Evolutionary conservation across 768 basidiomycete genomes (phyloP), one percentile per base, ranked within the genome.

Genomic region (Xerocomellus amylosporus): DNA sequence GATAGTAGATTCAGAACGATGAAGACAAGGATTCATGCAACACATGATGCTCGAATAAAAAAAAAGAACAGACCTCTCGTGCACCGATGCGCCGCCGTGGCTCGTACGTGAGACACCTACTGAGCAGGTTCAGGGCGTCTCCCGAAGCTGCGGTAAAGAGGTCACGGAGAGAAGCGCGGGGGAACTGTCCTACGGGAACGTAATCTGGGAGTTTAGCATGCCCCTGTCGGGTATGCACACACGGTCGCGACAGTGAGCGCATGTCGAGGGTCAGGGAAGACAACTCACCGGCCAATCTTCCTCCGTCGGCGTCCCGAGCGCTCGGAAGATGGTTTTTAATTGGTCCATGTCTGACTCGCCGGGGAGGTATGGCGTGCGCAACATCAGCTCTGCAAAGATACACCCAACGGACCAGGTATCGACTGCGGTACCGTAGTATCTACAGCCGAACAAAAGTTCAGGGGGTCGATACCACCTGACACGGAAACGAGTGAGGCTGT

Each of bases 391-490:
- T 4, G 96, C 93, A 65, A 98, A 96, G 59, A 99, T 99, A 60
- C 94, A 97, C 1, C 96, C 96, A 4, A 97, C 88, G 10, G 95
- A 97, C 96, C 96, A 99, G 31, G 93, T 84, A 70, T 99, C 96
- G 53, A 97, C 93, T 0, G 88, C 88, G 2, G 91, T 86, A 64
- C 92, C 84, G 71, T 99, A 98, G 70, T 91, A 90, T 24, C 95
- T 79, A 50, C 89, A 81, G 36, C 94, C 95, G 59, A 92, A 96
- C 7, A 99, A 77, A 10, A 99, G 81, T 70, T 99, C 96, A 15
- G 97, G 95, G 5, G 96, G 93, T 3, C 97, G 90, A 67, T 99
- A 99, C 97, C 97, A 99, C 60, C 96, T 96, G 40, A n/a, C 24
- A 15, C n/a, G 4, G 8, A 19, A 36, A 48, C 40, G 26, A 44